A percentile compares a stretch with the other conserved stretches of the same genome.
Conservation (phyloP, 1,284 basidiomycete genomes). For the Pseudozyma thailandica region DNA sequence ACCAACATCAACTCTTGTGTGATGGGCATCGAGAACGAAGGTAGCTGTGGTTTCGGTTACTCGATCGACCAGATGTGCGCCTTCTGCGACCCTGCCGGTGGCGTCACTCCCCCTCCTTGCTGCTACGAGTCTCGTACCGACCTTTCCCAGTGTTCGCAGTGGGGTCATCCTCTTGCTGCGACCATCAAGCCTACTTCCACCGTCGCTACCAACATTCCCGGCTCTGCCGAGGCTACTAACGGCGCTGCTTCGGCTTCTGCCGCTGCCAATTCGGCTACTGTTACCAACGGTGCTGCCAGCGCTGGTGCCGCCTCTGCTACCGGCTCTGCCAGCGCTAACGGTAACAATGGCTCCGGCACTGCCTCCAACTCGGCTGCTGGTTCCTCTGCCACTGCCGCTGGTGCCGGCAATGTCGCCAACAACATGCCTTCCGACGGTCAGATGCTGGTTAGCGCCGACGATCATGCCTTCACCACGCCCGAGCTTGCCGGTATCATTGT, state of each 20-base stretch:
- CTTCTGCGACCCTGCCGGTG: slow-evolving; percentile 66
- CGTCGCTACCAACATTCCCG: slow-evolving; percentile 43
- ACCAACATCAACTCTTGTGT: slow-evolving; percentile 69
- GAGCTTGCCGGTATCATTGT: slow-evolving; percentile 57
- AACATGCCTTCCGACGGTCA: slow-evolving; percentile 35
- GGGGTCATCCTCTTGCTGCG: slow-evolving; percentile 57
- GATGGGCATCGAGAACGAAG: slow-evolving; percentile 68
- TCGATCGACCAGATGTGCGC: slow-evolving; percentile 68
- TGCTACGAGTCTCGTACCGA: slow-evolving; percentile 57
- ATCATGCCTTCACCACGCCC: slow-evolving; percentile 30
- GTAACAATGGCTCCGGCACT: slow-evolving; percentile 18
- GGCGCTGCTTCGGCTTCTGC: slow-evolving; percentile 14
- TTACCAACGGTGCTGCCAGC: slow-evolving; percentile 22
- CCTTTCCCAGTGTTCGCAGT: slow-evolving; percentile 52
- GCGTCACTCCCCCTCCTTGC: slow-evolving; percentile 52
- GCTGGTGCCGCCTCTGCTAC: slow-evolving; percentile 1
- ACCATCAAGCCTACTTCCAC: slow-evolving; percentile 48
- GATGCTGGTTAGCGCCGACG: slow-evolving; percentile 31
- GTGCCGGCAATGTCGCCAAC: background rate
- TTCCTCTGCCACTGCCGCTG: slow-evolving; percentile 1
- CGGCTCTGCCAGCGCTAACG: slow-evolving; percentile 4
- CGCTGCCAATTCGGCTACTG: slow-evolving; percentile 26
- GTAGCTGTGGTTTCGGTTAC: slow-evolving; percentile 70
- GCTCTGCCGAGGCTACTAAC: slow-evolving; percentile 20
- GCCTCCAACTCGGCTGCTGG: slow-evolving; percentile 13